Base-by-base conservation (phyloP, 352 stramenopile species). In the Globisporangium perplexum region DNA sequence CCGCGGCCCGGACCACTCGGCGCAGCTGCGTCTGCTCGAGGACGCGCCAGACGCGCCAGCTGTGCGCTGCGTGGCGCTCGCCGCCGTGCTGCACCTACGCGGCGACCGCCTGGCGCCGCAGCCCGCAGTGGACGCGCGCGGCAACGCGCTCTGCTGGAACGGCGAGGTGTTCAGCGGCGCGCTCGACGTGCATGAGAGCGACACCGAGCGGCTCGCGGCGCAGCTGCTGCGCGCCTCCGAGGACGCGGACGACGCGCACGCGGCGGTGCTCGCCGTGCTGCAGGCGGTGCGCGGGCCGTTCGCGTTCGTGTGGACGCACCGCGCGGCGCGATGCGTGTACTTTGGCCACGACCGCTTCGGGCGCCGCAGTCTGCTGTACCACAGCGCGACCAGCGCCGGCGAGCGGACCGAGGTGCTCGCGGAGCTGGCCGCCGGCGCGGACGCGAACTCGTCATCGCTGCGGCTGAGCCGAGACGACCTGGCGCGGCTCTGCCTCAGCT, bases 261-360 rank as follows among this genome's bases (percentile, higher is more conserved):
- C 23, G 7, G 43, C 55, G 14, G 36, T 79, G 22, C 49, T 83
- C 12, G 31, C 72, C 14, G 61, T 78, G 8, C 43, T 96, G 6
- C 63, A 53, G 4, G 46, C 35, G 8, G 59, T 96, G 10, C 66
- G 71, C 23, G 86, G 86, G 7, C 86, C 86, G 28, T 98, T 92
- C 75, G 83, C 93, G 6, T 82, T 98, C 49, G 66, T 89, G 17
- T 86, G 87, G 50, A 74, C 87, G 22, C 81, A 94, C 60, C 64
- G 47, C 22, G 60, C 55, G 1, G 59, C 68, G 8, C 62, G 89
- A 30, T 65, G 69, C 36, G 30, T 98, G 36, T 97, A 96, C 57
- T 98, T 92, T 72, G 92, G 85, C 23, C 72, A 96, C 57, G 95
- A 98, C 67, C 68, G 70, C 10, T 88, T 96, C 59, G 93, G 93